Conservation (phyloP, 1,139 yeast genomes). For the Candida tropicalis region DNA sequence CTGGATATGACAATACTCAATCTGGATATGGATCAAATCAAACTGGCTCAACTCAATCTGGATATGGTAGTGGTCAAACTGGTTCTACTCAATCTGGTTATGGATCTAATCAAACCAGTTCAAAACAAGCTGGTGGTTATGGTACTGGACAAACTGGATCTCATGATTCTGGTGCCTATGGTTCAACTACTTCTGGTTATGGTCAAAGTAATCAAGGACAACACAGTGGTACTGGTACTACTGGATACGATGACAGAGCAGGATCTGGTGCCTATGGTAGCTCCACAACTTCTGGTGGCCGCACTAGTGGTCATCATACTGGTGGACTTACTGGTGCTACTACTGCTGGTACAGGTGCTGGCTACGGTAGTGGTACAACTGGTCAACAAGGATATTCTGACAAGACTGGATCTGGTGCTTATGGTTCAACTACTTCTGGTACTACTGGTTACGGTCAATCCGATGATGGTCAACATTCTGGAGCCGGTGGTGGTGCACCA, state of each 20-base stretch:
- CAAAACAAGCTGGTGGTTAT: conserved; percentile 1
- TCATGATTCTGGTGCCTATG: conserved; percentile 1
- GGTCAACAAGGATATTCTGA: conserved; percentile 2
- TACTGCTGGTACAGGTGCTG: not conserved
- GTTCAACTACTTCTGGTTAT: conserved; percentile 3
- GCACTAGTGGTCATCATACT: conserved; percentile 12
- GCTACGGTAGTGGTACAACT: conserved; percentile 1
- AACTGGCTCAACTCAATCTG: conserved; percentile 2
- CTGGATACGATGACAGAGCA: conserved; percentile 12
- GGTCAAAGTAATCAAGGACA: not conserved
- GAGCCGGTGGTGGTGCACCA: conserved; percentile 16
- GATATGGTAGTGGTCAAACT: not conserved
- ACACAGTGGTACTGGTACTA: not conserved
- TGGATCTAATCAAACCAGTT: not conserved
- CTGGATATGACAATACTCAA: conserved; percentile 2
- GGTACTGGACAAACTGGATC: not conserved
- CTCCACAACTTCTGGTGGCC: conserved; percentile 2
- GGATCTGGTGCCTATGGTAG: conserved; percentile 7
- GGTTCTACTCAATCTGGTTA: conserved; percentile 7
- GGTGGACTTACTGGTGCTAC: conserved; percentile 10
- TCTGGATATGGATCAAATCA: conserved; percentile 7
- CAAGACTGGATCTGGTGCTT: not conserved
- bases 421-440: conserved; percentile 1
- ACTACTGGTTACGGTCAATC: not conserved
- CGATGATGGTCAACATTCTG: not conserved